These are phyloP conservation scores for Cutaneotrichosporon cavernicola DNA, from an alignment of 1,284 basidiomycete genomes.

Conservation along the genomic window DNA sequence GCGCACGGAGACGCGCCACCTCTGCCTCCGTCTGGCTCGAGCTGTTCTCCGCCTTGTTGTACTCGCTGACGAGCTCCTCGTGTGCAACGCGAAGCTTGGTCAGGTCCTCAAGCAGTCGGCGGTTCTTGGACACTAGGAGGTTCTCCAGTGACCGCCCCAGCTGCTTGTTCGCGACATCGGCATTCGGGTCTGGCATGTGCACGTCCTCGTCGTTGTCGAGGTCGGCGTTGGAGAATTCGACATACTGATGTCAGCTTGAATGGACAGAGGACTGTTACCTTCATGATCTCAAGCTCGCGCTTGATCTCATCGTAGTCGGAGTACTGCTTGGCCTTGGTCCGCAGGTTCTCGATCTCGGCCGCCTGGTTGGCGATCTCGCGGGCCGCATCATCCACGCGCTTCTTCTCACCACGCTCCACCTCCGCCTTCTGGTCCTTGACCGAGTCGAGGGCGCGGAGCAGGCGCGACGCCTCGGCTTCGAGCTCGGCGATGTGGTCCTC, in stretches of 20 bases:
- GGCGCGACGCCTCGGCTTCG: conserved; percentile 68
- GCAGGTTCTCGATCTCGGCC: conserved; percentile 66
- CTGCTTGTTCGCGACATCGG: conserved; percentile 70
- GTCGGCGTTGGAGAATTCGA: conserved; percentile 85
- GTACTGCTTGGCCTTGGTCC: conserved; percentile 67
- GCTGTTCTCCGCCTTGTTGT: conserved; percentile 63
- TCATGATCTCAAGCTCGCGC: conserved; percentile 93
- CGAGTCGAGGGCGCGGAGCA: conserved; percentile 66
- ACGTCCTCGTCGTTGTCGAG: conserved; percentile 61
- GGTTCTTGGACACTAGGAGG: conserved; percentile 89
- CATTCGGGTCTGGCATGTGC: conserved; percentile 80
- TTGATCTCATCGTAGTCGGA: conserved; percentile 92
- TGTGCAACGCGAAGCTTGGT: conserved; percentile 84
- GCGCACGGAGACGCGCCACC: conserved; percentile 68
- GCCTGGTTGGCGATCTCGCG: conserved; percentile 63
- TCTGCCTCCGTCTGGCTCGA: conserved; percentile 64
- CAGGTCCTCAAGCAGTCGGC: conserved; percentile 87
- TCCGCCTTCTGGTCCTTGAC: conserved; percentile 65
- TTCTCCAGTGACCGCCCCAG: conserved; percentile 81
- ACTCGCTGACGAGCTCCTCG: conserved; percentile 69
- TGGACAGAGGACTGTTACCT: conserved; percentile 58
- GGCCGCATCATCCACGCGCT: conserved; percentile 63
- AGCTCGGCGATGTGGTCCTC: conserved; percentile 70
- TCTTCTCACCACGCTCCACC: conserved; percentile 57
- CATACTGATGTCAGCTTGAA: conserved; percentile 63